Evolutionary conservation across 768 basidiomycete genomes (phyloP).

Genomic region (Tylopilus plumbeoviolaceoides): DNA sequence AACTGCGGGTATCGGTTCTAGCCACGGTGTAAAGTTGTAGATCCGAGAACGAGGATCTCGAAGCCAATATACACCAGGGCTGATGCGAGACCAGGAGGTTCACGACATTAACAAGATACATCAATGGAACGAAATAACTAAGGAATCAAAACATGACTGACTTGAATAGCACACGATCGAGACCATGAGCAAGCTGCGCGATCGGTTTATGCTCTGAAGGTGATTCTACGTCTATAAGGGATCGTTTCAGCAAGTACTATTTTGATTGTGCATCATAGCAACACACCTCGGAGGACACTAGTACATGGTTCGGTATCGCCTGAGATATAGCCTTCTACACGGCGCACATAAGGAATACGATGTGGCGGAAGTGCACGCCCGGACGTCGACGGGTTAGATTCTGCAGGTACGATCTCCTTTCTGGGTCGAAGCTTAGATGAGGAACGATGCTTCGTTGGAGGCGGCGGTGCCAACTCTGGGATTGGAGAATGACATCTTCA

Average conservation of each 20-base stretch:
- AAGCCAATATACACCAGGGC: constrained; percentile 86
- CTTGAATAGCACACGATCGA: constrained; percentile 77
- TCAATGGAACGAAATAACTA: background rate
- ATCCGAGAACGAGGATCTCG: constrained; percentile 81
- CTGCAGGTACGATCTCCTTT: constrained; percentile 2
- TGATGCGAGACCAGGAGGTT: constrained; percentile 26
- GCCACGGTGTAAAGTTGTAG: constrained; percentile 75
- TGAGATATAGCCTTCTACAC: constrained; percentile 24
- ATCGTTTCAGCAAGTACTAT: background rate
- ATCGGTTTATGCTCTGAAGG: constrained; percentile 49
- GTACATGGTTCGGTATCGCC: background rate
- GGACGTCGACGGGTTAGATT: constrained; percentile 1
- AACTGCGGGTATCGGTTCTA: constrained; percentile 72
- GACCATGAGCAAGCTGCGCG: constrained; percentile 58
- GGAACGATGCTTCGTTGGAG: background rate
- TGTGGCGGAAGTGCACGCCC: constrained; percentile 20
- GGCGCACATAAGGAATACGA: constrained; percentile 23
- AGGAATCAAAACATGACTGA: constrained; percentile 31
- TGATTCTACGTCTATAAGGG: constrained; percentile 40
- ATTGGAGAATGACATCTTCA: background rate
- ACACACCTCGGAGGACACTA: constrained; percentile 19
- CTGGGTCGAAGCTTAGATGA: background rate
- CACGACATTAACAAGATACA: background rate
- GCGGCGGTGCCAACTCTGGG: constrained; percentile 16
- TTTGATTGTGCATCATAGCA: background rate